A percentile compares a stretch with the other conserved stretches of the same genome.
Evolutionary conservation across 371 early-diverging fungal genomes (phyloP).

Genomic region (Syncephalastrum contaminatum): DNA sequence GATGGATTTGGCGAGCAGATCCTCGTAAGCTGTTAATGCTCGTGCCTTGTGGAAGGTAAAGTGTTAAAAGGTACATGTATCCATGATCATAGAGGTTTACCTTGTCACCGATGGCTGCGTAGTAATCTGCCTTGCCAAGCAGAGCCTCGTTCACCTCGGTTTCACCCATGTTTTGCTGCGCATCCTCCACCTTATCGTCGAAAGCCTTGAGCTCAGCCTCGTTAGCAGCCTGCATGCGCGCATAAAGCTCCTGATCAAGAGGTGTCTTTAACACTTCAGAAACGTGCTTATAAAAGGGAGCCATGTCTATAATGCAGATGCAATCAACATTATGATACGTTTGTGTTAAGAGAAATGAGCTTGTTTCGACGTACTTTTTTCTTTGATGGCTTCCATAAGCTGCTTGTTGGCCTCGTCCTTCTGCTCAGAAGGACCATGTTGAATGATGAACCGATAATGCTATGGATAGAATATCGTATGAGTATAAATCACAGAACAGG

Average conservation of each 20-base stretch:
- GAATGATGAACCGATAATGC: constrained; percentile 73
- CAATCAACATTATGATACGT: neutral
- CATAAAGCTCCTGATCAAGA: constrained; percentile 52
- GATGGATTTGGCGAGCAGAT: constrained; percentile 82
- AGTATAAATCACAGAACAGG: neutral
- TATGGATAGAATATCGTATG: constrained; percentile 24
- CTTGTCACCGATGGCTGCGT: constrained; percentile 94
- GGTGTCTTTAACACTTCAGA: constrained; percentile 64
- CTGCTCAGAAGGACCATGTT: constrained; percentile 60
- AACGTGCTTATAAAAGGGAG: constrained; percentile 73
- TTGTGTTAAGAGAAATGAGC: neutral
- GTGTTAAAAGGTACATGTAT: too few relatives aligned
- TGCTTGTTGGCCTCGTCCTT: constrained; percentile 61
- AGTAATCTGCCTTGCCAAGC: constrained; percentile 89
- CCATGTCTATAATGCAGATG: constrained; percentile 66
- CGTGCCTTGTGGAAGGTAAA: constrained; percentile 61
- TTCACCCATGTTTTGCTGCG: constrained; percentile 90
- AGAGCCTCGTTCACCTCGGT: constrained; percentile 92
- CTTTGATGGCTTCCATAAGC: constrained; percentile 64
- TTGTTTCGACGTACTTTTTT: constrained; percentile 59
- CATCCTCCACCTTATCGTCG: constrained; percentile 85
- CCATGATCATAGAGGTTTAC: constrained; percentile 32
- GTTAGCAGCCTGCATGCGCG: constrained; percentile 66
- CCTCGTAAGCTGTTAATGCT: constrained; percentile 81
- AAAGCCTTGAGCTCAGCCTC: constrained; percentile 71